Base-by-base conservation (phyloP, 2,329 filamentous ascomycete species). In the Arthroderma sp. region DNA sequence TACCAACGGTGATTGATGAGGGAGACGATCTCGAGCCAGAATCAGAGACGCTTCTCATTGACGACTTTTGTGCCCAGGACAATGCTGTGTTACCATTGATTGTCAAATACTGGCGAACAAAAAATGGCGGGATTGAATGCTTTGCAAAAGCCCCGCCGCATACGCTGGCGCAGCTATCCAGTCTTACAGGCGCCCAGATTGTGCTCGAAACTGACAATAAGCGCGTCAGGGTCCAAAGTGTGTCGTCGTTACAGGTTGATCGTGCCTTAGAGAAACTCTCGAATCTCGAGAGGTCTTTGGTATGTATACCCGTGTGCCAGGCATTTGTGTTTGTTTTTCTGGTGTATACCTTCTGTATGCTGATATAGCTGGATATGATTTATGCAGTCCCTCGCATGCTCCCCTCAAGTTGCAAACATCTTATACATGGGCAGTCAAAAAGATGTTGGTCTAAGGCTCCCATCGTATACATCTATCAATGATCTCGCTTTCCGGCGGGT, bases 121-220 rank as follows among this genome's bases (percentile, higher is more conserved):
- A 48, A 4, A 31, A 33, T 6, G 53, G 53, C 1, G 53, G 50
- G 6, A 34, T 54, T 5, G 58, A 58, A 3, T 57, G 52, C 33
- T 58, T 58, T 38, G 37, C 50, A 7, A 42, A 43, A 10, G 30
- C 48, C 22, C 52, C 54, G 8, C 48, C 46, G 9, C 47, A 52
- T 6, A 29, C 55, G 29, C 47, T 62, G 3, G 11, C 32, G 2
- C 50, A 53, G 9, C 40, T 62, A 40, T 48, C 55, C 8, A 49
- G 46, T 3, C n/a, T 50, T 29, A 61, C 59, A 1, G 58, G 55
- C 3, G 59, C 60, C 1, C 39, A 56, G 4, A 51, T 62, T 11
- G 40, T 47, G 5, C 9, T 58, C 4, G 38, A 55, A 5, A 45
- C 53, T 11, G 47, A 54, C 4, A 45, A 44, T 6, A 52, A 53